Base-by-base conservation (phyloP, 345 rosid genomes). In the Eucalyptus marginata region DNA sequence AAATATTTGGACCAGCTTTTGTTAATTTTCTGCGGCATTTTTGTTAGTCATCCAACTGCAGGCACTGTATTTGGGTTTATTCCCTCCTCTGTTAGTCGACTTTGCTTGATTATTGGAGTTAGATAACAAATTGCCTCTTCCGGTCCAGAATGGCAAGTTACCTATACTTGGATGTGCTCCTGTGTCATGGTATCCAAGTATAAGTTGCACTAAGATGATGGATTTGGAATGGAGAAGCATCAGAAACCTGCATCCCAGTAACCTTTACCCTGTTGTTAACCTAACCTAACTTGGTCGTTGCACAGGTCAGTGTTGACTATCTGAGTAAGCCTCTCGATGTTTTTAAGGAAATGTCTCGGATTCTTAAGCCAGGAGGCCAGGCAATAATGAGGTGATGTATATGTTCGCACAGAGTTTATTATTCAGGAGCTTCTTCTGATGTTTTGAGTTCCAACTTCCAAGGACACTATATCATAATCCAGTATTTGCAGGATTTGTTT, bases 221-320 rank as follows among this genome's bases (percentile, higher is more conserved):
- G 83, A 6, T 76, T 76, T 5, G 27, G 84, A 20, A 33, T 18
- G 36, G 40, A 7, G 22, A 89, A 84, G 68, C 56, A 46, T 54
- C 31, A 84, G 59, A 86, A 85, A 1, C 40, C 33, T 76, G 83
- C 83, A 20, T 76, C 84, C 47, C 84, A 76, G 7, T 76, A 40
- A 76, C 47, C 47, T 76, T 40, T 76, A 40, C 47, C 16, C 29
- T 76, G 84, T 76, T 20, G 47, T 20, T 76, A 76, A 76, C 47
- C 29, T 40, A 76, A 40, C 84, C 47, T 76, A 3, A 40, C 47
- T 20, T 76, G 84, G 47, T 76, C 47, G 2, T 89, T 86, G 40
- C 89, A 56, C 93, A 97, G 99, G 99, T 96, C 87, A 95, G 99
- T 90, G 97, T 96, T 46, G 99, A 96, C 91, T 97, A 96, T 92